Evolutionary conservation across 495 filamentous ascomycete species (phyloP), one percentile per base, ranked within the genome.

Genomic region (Tuber calosporum): DNA sequence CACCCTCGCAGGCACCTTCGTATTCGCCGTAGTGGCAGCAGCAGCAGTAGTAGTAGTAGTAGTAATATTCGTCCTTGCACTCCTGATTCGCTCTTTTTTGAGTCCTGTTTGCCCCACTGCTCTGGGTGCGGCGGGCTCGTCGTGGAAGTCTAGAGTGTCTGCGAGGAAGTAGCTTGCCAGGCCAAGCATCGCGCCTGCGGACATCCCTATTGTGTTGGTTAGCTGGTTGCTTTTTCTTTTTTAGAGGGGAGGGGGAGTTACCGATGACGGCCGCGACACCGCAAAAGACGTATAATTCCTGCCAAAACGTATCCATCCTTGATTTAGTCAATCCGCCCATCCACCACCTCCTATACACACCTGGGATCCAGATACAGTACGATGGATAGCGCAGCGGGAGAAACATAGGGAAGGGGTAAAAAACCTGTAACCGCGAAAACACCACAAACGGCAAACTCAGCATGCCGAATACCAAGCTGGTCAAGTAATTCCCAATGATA

Each of bases 241-340:
- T 58, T 8, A 15, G 48, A 40, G 19, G 62, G 26, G 17, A n/a
- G 11, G 38, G 19, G 40, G 53, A 15, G 13, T 39, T 68, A 77
- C 76, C 76, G 41, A 78, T 73, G 40, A 78, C 77, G 8, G 67
- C 76, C 37, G 76, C 76, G 26, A 75, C 70, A 34, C 75, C 76
- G 43, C 75, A 78, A 34, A 77, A 78, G 19, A 77, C 68, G 42
- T 78, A 78, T 38, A 78, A 68, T 7, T 70, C 58, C 76, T 78
- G 30, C 42, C 4, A 66, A 17, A 17, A 38, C 22, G 69, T 68
- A 77, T 71, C 1, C 53, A 74, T 62, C 43, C 30, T 34, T 26
- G 30, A 58, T 58, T 58, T 4, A 6, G 11, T 19, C 11, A 26
- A 34, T 19, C 26, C 48, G 30, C 13, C 48, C 48, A 58, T 13